These are phyloP conservation scores for Lasiodiplodia hormozganensis DNA, from an alignment of 2,329 filamentous ascomycete genomes.

Conservation along the genomic window DNA sequence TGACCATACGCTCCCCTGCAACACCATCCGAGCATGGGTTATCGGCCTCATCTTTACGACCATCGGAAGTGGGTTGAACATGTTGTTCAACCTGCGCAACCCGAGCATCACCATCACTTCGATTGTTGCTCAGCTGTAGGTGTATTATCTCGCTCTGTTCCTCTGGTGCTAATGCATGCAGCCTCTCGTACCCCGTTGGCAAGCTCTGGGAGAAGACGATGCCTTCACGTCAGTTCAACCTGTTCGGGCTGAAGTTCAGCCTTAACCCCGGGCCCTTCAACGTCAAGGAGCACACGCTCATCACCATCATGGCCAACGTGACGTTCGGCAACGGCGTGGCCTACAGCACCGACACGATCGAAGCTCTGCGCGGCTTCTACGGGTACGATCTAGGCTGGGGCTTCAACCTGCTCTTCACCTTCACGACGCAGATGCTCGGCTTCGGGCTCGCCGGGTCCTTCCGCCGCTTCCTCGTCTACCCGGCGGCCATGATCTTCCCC, in stretches of 20 bases:
- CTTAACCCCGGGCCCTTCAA: constrained; percentile 66
- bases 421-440: constrained; percentile 27
- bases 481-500: constrained; percentile 40
- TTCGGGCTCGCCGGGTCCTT: constrained; percentile 38
- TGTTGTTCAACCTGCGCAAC: constrained; percentile 41
- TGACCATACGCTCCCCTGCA: constrained; percentile 27
- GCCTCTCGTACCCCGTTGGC: constrained; percentile 31
- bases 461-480: constrained; percentile 37
- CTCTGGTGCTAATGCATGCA: background rate
- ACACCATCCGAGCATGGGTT: constrained; percentile 36
- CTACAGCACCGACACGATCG: constrained; percentile 53
- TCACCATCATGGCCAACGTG: constrained; percentile 68
- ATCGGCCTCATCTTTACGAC: constrained; percentile 39
- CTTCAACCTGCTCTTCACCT: constrained; percentile 36
- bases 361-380: constrained; percentile 27
- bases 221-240: constrained; percentile 50
- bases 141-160: background rate
- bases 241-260: constrained; percentile 19
- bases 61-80: constrained; percentile 38
- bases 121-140: constrained; percentile 48
- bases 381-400: constrained; percentile 60
- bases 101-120: constrained; percentile 31
- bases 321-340: constrained; percentile 64
- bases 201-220: constrained; percentile 58
- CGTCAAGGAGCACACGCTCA: constrained; percentile 67